Evolutionary conservation across 1,284 basidiomycete species (phyloP), one percentile per base, ranked within the genome.

Genomic region (Phellopilus nigrolimitatus): DNA sequence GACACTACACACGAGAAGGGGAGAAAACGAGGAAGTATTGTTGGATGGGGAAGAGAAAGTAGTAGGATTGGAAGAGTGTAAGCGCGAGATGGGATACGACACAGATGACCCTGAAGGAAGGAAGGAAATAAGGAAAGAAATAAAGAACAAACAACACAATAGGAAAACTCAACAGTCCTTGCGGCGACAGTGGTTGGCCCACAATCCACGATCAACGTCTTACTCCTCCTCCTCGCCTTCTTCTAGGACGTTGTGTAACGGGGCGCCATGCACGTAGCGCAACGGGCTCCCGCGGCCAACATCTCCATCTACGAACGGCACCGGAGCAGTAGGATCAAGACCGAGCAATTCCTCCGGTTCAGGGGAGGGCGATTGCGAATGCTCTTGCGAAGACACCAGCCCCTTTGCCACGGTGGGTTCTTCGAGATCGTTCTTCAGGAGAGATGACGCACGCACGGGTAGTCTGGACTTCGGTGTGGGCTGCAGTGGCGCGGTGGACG

Each of bases 211-310:
- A 33, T 33, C n/a, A 33, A 33, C n/a, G 10, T 33, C 10, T 43
- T 53, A 59, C 25, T 78, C 74, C 57, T 88, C 84, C 59, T 90
- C 87, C 53, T 83, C 80, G 61, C 63, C 65, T 34, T 90, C 88
- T 63, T 91, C 89, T 45, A 88, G 25, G 27, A 91, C 88, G 59
- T 91, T 91, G 56, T 92, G 87, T 61, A 94, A 71, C 22, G 91
- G 91, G 22, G 88, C 88, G 30, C 91, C 91, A 62, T 94, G 91
- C 28, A 88, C 70, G 62, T 94, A 93, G 46, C 89, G 78, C 33
- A 71, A 78, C 4, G 90, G 89, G 61, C 82, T 86, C 9, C 71
- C 68, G 55, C 76, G 63, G 47, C 83, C 73, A 51, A 75, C 60
- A 53, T 82, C 71, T 57, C 24, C n/a, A 49, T 60, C 49, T 66